Evolutionary conservation across 2,329 filamentous ascomycete genomes (phyloP).

Genomic region (Ilyonectria sp.): DNA sequence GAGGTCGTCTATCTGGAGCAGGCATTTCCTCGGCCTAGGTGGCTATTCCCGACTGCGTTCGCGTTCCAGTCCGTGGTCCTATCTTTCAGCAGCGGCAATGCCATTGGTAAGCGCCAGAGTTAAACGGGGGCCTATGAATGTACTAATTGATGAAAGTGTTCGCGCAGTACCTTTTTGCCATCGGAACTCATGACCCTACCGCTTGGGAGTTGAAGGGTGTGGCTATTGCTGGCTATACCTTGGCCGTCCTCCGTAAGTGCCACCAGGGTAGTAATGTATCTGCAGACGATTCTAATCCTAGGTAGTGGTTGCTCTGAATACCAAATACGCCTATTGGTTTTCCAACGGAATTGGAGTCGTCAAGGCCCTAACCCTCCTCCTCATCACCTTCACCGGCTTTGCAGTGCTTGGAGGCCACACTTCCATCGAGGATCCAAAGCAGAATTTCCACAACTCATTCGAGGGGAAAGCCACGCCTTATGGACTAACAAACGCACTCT

Average conservation of each 20-base stretch:
- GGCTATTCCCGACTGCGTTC: slow-evolving; percentile 75
- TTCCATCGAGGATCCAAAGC: slow-evolving; percentile 49
- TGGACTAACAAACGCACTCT: slow-evolving; percentile 62
- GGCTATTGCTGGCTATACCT: slow-evolving; percentile 73
- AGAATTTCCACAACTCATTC: slow-evolving; percentile 55
- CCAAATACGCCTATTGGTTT: slow-evolving; percentile 68
- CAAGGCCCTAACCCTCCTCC: slow-evolving; percentile 73
- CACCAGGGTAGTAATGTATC: background rate
- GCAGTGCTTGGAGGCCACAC: slow-evolving; percentile 67
- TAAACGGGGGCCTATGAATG: slow-evolving; percentile 33
- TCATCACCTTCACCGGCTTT: slow-evolving; percentile 72
- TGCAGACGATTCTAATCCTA: background rate
- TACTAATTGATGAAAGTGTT: slow-evolving; percentile 59
- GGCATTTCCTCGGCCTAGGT: slow-evolving; percentile 74
- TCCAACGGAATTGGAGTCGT: slow-evolving; percentile 70
- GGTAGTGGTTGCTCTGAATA: slow-evolving; percentile 63
- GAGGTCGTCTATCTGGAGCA: slow-evolving; percentile 80
- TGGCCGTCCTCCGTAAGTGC: slow-evolving; percentile 68
- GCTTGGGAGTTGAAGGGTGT: slow-evolving; percentile 78
- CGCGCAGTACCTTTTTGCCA: slow-evolving; percentile 74
- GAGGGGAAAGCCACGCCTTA: slow-evolving; percentile 42
- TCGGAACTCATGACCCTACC: slow-evolving; percentile 64
- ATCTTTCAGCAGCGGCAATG: slow-evolving; percentile 76
- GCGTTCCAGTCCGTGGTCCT: slow-evolving; percentile 75
- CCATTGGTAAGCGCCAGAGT: slow-evolving; percentile 60